These are phyloP conservation scores for Paraphaeosphaeria minitans DNA, from an alignment of 2,329 filamentous ascomycete species.

Conservation along the genomic window DNA sequence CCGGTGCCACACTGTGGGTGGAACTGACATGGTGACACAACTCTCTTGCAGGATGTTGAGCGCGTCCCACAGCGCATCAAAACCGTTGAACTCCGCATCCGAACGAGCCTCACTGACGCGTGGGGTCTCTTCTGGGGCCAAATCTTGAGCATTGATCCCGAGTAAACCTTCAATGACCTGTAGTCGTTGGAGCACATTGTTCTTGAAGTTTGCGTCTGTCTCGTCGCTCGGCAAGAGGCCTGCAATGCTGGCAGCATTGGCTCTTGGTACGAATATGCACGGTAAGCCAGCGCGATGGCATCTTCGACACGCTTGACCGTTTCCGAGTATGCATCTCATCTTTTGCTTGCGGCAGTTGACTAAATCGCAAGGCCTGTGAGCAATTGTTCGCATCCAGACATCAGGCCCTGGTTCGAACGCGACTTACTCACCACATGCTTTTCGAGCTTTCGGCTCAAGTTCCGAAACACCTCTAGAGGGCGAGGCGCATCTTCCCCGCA, in stretches of 20 bases:
- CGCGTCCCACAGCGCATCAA: constrained; percentile 6
- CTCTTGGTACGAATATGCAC: constrained; percentile 9
- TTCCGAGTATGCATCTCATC: constrained; percentile 5
- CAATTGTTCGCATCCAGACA: background rate
- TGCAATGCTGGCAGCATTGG: constrained; percentile 5
- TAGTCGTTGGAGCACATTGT: constrained; percentile 4
- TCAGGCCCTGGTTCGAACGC: background rate
- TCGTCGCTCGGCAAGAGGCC: background rate
- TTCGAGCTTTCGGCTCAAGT: constrained; percentile 6
- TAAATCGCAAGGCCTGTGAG: background rate
- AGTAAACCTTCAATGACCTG: constrained; percentile 5
- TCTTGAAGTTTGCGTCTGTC: constrained; percentile 1
- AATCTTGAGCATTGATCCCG: background rate
- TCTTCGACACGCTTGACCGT: constrained; percentile 2
- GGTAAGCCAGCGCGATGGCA: constrained; percentile 6
- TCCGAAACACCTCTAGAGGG: background rate
- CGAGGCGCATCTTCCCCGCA: background rate
- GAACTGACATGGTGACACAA: background rate
- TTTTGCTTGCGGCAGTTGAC: constrained; percentile 9
- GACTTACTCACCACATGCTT: constrained; percentile 6
- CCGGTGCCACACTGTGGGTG: constrained; percentile 2
- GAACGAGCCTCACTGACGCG: background rate
- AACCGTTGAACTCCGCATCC: background rate
- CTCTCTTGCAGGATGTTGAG: background rate
- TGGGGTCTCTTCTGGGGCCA: background rate